Conservation (phyloP, 83 land plant species). For the Diphasiastrum complanatum region DNA sequence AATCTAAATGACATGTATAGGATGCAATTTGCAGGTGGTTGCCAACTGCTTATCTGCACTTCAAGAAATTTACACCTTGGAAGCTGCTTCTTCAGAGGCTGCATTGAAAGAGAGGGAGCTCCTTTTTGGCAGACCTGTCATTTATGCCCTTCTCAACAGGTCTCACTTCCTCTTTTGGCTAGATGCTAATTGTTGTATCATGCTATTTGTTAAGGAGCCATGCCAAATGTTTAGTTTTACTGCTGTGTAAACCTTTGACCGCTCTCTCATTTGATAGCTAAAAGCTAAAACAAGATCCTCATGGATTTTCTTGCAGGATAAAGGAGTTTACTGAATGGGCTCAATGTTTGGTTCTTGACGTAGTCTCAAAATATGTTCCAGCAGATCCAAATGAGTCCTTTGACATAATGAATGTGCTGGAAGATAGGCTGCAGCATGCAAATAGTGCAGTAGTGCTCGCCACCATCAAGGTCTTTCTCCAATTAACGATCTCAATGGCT, state of each 20-base stretch:
- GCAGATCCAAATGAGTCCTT: slow-evolving; percentile 80
- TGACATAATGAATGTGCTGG: slow-evolving; percentile 96
- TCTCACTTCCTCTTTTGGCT: slow-evolving; percentile 10
- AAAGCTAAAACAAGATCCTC: not conserved
- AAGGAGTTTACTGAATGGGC: slow-evolving; percentile 99
- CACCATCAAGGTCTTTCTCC: slow-evolving; percentile 85
- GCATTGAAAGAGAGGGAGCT: slow-evolving; percentile 69
- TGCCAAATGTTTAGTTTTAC: not conserved
- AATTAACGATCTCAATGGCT: slow-evolving; percentile 93
- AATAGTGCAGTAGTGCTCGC: slow-evolving; percentile 97
- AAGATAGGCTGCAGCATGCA: slow-evolving; percentile 97
- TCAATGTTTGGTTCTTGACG: slow-evolving; percentile 84
- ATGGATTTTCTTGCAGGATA: slow-evolving; percentile 50
- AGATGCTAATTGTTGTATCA: not conserved
- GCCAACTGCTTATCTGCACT: slow-evolving; percentile 81
- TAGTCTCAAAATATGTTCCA: slow-evolving; percentile 82
- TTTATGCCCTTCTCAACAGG: slow-evolving; percentile 74
- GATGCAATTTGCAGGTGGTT: slow-evolving; percentile 52
- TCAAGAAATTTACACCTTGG: slow-evolving; percentile 74
- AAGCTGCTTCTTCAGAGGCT: slow-evolving; percentile 58
- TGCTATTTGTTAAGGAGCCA: not conserved
- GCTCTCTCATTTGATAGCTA: no score
- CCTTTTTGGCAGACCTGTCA: slow-evolving; percentile 54
- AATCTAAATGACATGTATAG: not conserved
- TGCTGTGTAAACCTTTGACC: not conserved